These are phyloP conservation scores for Ceratocystis smalleyi DNA, from an alignment of 2,329 filamentous ascomycete species.

Conservation along the genomic window DNA sequence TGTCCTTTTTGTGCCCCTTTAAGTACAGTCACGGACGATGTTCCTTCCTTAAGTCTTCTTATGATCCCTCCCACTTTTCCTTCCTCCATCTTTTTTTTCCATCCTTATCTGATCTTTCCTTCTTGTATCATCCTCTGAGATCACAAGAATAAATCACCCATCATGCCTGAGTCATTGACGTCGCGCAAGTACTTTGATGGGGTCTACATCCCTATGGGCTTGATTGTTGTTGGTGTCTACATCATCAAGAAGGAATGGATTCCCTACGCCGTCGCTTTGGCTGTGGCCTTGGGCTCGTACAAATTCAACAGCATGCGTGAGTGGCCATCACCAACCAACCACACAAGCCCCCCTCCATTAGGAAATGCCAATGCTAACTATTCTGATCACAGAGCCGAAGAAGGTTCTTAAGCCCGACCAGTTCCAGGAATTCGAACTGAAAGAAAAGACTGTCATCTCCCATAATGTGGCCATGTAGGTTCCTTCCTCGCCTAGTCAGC, in stretches of 20 bases:
- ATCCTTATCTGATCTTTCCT: constrained; percentile 3
- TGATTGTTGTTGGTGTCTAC: constrained; percentile 59
- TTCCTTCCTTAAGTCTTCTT: not conserved
- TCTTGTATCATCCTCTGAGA: not conserved
- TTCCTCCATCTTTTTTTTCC: constrained; percentile 10
- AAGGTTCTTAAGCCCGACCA: constrained; percentile 73
- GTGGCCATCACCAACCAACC: constrained; percentile 24
- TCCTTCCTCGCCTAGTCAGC: not conserved
- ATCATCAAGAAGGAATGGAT: constrained; percentile 69
- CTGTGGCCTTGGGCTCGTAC: constrained; percentile 49
- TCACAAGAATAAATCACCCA: constrained; percentile 6
- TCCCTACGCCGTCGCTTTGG: constrained; percentile 52
- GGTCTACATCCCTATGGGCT: constrained; percentile 67
- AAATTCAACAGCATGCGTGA: constrained; percentile 59
- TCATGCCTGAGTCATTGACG: constrained; percentile 28
- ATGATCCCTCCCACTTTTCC: not conserved
- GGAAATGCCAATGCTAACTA: not conserved
- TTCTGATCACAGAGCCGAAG: constrained; percentile 42
- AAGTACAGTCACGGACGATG: not conserved
- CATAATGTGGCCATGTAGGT: constrained; percentile 93
- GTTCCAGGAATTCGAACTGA: constrained; percentile 85
- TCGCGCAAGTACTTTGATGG: constrained; percentile 57
- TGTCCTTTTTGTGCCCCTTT: too few relatives aligned
- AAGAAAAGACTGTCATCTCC: constrained; percentile 87
- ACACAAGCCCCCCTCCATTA: not conserved